Conservation (phyloP, 2,329 filamentous ascomycete genomes). For the Teratosphaeriaceae sp. region DNA sequence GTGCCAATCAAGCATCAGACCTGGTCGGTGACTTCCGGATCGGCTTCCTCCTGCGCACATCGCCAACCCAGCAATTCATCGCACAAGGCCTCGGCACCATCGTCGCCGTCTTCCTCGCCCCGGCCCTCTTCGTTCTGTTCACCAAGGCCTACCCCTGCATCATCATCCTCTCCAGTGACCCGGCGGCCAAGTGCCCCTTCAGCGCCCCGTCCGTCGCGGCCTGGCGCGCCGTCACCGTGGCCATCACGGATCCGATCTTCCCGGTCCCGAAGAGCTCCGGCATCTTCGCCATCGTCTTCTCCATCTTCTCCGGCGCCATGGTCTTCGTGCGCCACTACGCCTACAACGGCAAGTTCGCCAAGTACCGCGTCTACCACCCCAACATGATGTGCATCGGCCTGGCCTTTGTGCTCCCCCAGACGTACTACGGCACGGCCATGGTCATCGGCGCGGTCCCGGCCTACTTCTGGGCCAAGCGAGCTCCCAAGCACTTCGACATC, state of each 20-base stretch:
- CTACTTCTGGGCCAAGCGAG: conserved; percentile 49
- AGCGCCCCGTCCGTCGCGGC: conserved; percentile 56
- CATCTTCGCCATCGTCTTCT: conserved; percentile 53
- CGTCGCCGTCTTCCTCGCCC: conserved; percentile 60
- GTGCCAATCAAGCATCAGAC: conserved; percentile 38
- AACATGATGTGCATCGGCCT: conserved; percentile 58
- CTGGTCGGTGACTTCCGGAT: conserved; percentile 60
- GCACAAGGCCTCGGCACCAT: conserved; percentile 58
- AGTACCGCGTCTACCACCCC: conserved; percentile 50
- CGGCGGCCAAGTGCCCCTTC: conserved; percentile 50
- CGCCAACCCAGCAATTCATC: conserved; percentile 59
- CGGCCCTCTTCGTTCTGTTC: conserved; percentile 62
- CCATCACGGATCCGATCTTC: conserved; percentile 52
- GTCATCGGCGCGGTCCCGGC: conserved; percentile 49
- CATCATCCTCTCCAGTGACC: conserved; percentile 40
- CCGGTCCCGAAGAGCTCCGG: conserved; percentile 50
- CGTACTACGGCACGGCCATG: conserved; percentile 54
- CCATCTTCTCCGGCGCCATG: conserved; percentile 45
- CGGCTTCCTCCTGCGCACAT: conserved; percentile 59
- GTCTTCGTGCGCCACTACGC: conserved; percentile 51
- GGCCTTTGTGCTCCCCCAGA: conserved; percentile 52
- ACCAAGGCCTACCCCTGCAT: conserved; percentile 64
- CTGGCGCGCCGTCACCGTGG: conserved; percentile 59
- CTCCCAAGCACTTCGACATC: conserved; percentile 48
- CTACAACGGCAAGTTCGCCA: conserved; percentile 47